Conservation (phyloP, 2,329 filamentous ascomycete genomes). For the Diplodia mutila region DNA sequence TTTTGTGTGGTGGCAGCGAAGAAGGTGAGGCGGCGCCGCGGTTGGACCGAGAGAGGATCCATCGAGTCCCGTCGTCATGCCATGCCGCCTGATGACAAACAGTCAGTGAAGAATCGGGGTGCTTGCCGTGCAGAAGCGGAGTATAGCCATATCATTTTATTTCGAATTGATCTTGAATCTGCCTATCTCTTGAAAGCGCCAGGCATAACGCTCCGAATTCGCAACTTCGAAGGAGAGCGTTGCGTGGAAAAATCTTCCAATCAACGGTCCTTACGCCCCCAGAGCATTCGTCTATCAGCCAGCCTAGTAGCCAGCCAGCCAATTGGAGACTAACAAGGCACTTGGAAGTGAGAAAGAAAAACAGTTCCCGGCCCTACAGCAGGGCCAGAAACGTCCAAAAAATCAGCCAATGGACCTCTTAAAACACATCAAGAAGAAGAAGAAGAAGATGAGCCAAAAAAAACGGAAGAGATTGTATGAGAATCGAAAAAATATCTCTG, state of each 20-base stretch:
- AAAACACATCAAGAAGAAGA: background rate
- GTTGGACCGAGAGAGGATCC: constrained; percentile 4
- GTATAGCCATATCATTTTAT: too few relatives aligned
- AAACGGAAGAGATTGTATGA: background rate
- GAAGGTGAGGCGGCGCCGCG: constrained; percentile 13
- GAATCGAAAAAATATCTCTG: background rate
- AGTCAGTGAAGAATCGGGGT: too few relatives aligned
- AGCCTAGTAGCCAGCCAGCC: background rate
- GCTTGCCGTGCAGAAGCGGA: too few relatives aligned
- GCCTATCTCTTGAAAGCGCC: background rate
- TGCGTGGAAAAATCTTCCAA: background rate
- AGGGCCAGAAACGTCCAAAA: background rate
- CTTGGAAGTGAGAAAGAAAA: background rate
- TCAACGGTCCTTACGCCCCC: background rate
- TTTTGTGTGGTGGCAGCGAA: background rate
- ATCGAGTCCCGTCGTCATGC: background rate
- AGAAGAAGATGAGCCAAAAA: background rate
- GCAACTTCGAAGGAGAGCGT: background rate
- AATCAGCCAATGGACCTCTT: background rate
- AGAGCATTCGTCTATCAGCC: background rate
- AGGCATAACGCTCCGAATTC: background rate
- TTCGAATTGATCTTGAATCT: background rate
- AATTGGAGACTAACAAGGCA: background rate
- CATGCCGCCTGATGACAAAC: background rate
- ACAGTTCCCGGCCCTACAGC: background rate